Percentiles rank a stretch among this genome's conserved stretches.
Evolutionary conservation across 805 yeast species (phyloP).

Genomic region (Nakazawaea pomicola): DNA sequence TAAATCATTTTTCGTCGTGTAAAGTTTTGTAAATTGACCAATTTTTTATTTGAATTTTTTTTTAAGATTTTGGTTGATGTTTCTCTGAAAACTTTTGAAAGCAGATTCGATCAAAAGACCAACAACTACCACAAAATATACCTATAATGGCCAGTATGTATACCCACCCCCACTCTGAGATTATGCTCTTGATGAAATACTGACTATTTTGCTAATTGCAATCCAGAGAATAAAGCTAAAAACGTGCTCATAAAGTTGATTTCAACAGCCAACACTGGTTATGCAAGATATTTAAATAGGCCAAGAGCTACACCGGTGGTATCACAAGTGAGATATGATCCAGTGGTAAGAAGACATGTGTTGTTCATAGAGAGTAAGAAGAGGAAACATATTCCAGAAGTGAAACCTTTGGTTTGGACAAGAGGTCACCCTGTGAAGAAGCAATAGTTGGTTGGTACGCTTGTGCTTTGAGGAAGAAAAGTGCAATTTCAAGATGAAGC

Average conservation of each 20-base stretch:
- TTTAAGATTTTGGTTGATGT: too few relatives aligned
- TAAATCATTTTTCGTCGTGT: too few relatives aligned
- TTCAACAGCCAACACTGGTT: conserved; percentile 90
- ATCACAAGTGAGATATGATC: conserved; percentile 82
- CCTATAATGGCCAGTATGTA: conserved; percentile 13
- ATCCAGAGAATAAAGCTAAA: conserved; percentile 48
- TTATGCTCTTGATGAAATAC: too few relatives aligned
- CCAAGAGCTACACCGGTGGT: conserved; percentile 80
- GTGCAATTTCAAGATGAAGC: background rate
- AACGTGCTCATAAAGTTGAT: conserved; percentile 79
- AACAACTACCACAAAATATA: too few relatives aligned
- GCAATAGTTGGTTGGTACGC: conserved; percentile 14
- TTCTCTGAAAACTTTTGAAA: too few relatives aligned
- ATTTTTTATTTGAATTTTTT: too few relatives aligned
- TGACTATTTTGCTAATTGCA: too few relatives aligned
- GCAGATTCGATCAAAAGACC: too few relatives aligned
- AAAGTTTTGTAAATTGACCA: too few relatives aligned
- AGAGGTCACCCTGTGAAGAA: conserved; percentile 36
- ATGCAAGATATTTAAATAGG: conserved; percentile 69
- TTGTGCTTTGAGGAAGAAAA: background rate
- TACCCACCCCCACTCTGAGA: background rate
- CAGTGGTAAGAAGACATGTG: conserved; percentile 85
- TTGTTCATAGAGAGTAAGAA: conserved; percentile 84
- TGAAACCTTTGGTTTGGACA: conserved; percentile 42
- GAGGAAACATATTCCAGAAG: conserved; percentile 63